Evolutionary conservation across 306 rosid genomes (phyloP).

Genomic region (Prinsepia uniflora): DNA sequence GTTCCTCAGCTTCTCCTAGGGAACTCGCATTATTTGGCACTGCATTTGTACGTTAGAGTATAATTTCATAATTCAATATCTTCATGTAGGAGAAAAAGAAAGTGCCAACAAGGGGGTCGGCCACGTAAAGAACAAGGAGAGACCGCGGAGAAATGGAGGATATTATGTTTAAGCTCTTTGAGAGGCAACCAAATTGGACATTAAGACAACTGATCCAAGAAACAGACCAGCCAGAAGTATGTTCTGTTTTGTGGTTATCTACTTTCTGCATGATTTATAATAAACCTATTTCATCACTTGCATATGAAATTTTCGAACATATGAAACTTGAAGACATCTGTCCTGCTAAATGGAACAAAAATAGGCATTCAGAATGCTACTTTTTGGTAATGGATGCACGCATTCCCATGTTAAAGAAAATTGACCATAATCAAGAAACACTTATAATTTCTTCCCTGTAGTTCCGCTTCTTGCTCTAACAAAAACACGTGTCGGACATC

Average conservation of each 20-base stretch:
- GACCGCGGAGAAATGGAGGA: constrained; percentile 85
- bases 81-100: constrained; percentile 77
- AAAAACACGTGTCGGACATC: too few species aligned
- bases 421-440: neutral
- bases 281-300: neutral
- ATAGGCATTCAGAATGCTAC: neutral
- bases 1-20: neutral
- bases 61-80: constrained; percentile 4
- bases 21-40: constrained; percentile 4
- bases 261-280: neutral
- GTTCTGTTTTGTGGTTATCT: constrained; percentile 31
- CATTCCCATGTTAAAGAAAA: neutral
- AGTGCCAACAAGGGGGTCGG: constrained; percentile 45
- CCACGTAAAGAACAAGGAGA: constrained; percentile 73
- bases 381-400: neutral
- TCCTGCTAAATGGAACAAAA: neutral
- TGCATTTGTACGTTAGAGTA: constrained; percentile 10
- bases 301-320: neutral
- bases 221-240: constrained; percentile 95
- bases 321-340: neutral
- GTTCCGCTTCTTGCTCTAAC: too few species aligned
- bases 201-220: constrained; percentile 70
- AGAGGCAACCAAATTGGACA: constrained; percentile 73
- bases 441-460: too few species aligned
- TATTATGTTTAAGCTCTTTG: constrained; percentile 78